Base-by-base conservation (phyloP, 2,329 filamentous ascomycete species). In the Microsporum ferrugineum region DNA sequence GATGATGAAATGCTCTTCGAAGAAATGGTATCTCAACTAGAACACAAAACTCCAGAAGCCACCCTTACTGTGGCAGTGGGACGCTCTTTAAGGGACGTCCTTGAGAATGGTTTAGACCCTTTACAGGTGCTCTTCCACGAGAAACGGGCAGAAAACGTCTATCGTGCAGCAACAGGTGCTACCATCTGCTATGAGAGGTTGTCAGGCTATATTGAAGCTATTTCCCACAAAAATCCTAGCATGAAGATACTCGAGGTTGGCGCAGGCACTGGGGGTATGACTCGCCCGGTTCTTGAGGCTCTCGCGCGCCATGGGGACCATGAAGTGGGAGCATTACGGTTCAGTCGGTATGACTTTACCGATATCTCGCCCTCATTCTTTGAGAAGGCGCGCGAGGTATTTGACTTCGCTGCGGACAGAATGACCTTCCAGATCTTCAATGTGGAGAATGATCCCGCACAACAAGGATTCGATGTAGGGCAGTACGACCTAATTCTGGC, bases 401-500 rank as follows among this genome's bases (percentile, higher is more conserved):
- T 49, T 27, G 23, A 12, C 2, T 17, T 7, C 31, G n/a, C 29
- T 56, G 12, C 29, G 8, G 10, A 31, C 23, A 7, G 5, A 4
- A 41, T 62, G 5, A 4, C 10, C 2, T 68, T 59, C 59, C 47
- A 56, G 12, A 43, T 38, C 2, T 61, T 68, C 2, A 66, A 69
- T 43, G 65, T 68, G 45, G 43, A 59, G n/a, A 36, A 58, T 36
- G 62, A 66, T 36, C 65, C 66, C 12, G 31, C 7, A 2, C 33
- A 45, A n/a, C 67, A 68, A 59, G 67, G 67, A 6, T 67, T 67
- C 53, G 60, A 66, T 5, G 39, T 12, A 1, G 57, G 38, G 1
- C 36, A 36, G 2, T 69, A 66, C 39, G 68, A 69, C 53, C 43
- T 69, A 2, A 60, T 69, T 27, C 57, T 68, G 6, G 68, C 68